phyloP scores from a whole-genome alignment of 2,329 filamentous ascomycete genomes.

The Ceratocystis colombiana region DNA sequence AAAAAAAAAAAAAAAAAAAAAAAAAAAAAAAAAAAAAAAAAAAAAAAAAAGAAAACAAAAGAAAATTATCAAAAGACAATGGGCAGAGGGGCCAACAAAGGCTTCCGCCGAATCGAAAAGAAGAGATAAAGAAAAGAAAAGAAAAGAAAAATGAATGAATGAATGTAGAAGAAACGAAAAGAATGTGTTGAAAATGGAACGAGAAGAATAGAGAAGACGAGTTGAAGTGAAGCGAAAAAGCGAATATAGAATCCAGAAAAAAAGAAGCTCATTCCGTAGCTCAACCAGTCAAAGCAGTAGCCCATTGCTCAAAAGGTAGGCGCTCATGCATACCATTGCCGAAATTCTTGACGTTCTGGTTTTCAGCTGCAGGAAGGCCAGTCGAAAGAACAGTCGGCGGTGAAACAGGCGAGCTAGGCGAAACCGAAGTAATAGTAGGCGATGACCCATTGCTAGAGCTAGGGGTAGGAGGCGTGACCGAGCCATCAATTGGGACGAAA shows the following conservation, averaged over 20 bases:
- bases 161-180: neutral
- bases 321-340: constrained; percentile 23
- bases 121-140: neutral
- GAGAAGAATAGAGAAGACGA: neutral
- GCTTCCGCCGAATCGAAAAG: constrained; percentile 20
- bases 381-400: constrained; percentile 27
- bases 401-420: constrained; percentile 40
- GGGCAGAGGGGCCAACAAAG: constrained; percentile 23
- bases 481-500: constrained; percentile 23
- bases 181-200: constrained; percentile 2
- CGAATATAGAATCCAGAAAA: neutral
- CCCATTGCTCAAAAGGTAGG: constrained; percentile 19
- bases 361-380: constrained; percentile 12
- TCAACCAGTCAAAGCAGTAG: constrained; percentile 22
- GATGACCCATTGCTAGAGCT: constrained; percentile 30
- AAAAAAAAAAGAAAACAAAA: constrained; percentile 16
- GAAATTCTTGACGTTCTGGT: constrained; percentile 18
- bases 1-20: neutral
- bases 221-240: neutral
- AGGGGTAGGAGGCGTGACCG: constrained; percentile 30
- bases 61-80: constrained; percentile 25
- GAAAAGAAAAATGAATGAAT: neutral
- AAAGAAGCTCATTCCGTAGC: neutral
- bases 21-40: constrained; percentile 11
- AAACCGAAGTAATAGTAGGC: constrained; percentile 35